These are phyloP conservation scores for Condylostoma magnum DNA, from an alignment of 169 alveolate genomes.

Conservation along the genomic window DNA sequence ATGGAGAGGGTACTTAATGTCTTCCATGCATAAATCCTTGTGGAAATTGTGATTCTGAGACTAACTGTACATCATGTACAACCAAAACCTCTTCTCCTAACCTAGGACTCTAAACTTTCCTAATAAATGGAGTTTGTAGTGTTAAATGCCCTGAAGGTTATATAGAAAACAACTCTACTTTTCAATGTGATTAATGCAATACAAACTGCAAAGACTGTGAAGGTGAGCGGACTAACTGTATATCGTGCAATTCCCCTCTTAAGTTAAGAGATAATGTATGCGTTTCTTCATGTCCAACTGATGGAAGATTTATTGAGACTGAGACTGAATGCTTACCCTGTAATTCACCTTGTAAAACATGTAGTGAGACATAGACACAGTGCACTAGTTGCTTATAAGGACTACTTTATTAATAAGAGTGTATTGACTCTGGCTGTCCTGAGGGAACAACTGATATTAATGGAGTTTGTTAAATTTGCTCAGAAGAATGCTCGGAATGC, in stretches of 20 bases:
- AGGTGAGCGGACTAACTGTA: not conserved
- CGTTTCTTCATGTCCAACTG: not conserved
- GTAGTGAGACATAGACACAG: not conserved
- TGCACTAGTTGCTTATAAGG: constrained; percentile 3
- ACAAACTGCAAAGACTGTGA: not conserved
- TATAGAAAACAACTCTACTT: not conserved
- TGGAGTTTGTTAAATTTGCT: not conserved
- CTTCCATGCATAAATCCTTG: constrained; percentile 11
- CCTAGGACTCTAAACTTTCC: no score
- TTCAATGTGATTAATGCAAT: not conserved
- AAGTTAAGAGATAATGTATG: not conserved
- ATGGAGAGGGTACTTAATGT: constrained; percentile 25
- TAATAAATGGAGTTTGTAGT: not conserved
- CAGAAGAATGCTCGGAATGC: not conserved
- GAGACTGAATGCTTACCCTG: constrained; percentile 1
- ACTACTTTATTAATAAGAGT: not conserved
- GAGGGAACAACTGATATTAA: not conserved
- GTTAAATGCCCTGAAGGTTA: constrained; percentile 6
- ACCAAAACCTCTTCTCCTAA: no score
- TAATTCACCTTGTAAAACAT: constrained; percentile 22
- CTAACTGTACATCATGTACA: constrained; percentile 24
- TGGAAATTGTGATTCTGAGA: not conserved
- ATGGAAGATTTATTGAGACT: not conserved
- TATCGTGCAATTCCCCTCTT: not conserved
- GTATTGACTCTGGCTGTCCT: constrained; percentile 11